Percentiles rank a stretch among this genome's conserved stretches.
Conservation (phyloP, 129 eudicot genomes). For the Chrysanthemum lavandulifolium region DNA sequence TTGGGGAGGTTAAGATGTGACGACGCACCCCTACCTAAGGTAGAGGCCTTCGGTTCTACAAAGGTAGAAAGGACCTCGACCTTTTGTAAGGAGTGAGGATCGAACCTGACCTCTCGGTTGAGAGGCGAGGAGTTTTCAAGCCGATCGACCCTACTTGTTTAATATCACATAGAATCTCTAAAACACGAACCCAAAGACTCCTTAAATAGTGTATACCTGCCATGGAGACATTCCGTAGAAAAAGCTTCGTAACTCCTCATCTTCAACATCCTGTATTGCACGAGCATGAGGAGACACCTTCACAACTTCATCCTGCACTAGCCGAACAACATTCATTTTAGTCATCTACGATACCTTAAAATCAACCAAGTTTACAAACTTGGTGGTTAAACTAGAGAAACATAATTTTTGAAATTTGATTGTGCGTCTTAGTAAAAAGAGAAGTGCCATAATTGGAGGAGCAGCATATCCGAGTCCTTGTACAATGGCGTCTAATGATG, state of each 20-base stretch:
- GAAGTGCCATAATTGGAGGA: constrained; percentile 97
- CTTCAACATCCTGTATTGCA: constrained; percentile 95
- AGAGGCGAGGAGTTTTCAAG: no score
- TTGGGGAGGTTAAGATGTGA: no score
- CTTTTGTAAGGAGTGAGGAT: no score
- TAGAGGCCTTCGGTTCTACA: no score
- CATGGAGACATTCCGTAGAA: constrained; percentile 98
- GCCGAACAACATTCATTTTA: constrained; percentile 1
- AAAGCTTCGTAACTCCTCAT: constrained; percentile 91
- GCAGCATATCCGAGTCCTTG: constrained; percentile 88
- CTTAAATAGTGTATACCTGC: constrained; percentile 53
- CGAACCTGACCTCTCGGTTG: no score
- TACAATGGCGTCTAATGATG: constrained; percentile 76
- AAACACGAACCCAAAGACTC: no score
- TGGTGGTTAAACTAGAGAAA: neutral
- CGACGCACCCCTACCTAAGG: no score
- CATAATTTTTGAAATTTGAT: neutral
- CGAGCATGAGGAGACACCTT: constrained; percentile 98
- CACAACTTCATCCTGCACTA: constrained; percentile 87
- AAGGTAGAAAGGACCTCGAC: no score
- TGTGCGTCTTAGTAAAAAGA: constrained; percentile 88
- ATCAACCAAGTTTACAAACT: neutral
- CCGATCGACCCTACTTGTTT: no score
- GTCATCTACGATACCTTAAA: neutral
- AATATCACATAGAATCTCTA: no score